phyloP scores from a whole-genome alignment of 2,329 filamentous ascomycete species.

The Pseudopyricularia cyperi region DNA sequence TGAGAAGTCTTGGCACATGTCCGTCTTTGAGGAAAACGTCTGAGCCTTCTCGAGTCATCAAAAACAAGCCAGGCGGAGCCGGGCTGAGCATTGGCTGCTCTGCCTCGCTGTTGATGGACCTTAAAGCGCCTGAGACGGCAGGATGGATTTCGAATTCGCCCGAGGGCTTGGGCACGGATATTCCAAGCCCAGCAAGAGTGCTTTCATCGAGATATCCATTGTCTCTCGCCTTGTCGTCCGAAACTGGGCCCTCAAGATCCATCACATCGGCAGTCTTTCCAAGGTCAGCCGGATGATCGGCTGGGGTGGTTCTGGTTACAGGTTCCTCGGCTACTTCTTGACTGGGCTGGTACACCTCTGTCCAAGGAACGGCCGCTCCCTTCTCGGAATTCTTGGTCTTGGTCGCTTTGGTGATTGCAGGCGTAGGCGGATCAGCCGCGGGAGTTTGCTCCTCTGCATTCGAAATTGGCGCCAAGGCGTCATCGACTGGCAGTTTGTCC shows the following conservation, averaged over 20 bases:
- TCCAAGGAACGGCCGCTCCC: background rate
- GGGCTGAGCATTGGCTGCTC: conserved; percentile 5
- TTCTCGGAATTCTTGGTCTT: conserved; percentile 15
- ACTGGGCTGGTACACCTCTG: background rate
- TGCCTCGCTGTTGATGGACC: conserved; percentile 4
- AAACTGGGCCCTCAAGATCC: background rate
- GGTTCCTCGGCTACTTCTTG: background rate
- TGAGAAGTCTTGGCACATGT: conserved; percentile 18
- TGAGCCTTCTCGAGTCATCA: conserved; percentile 12
- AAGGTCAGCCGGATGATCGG: background rate
- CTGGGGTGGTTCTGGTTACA: background rate
- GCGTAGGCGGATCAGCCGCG: background rate
- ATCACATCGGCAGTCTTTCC: background rate
- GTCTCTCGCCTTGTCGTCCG: background rate
- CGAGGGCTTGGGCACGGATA: conserved; percentile 5
- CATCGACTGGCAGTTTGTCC: background rate
- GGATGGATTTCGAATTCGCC: conserved; percentile 12
- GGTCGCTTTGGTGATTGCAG: conserved; percentile 10
- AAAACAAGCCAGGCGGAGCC: conserved; percentile 12
- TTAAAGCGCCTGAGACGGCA: conserved; percentile 8
- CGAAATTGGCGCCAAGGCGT: background rate
- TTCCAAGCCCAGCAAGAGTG: conserved; percentile 3
- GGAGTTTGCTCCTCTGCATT: background rate
- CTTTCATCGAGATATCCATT: conserved; percentile 14
- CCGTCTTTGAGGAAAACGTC: conserved; percentile 15